Base-by-base conservation (phyloP, 2,329 filamentous ascomycete species). In the Ambrosiella cleistominuta region DNA sequence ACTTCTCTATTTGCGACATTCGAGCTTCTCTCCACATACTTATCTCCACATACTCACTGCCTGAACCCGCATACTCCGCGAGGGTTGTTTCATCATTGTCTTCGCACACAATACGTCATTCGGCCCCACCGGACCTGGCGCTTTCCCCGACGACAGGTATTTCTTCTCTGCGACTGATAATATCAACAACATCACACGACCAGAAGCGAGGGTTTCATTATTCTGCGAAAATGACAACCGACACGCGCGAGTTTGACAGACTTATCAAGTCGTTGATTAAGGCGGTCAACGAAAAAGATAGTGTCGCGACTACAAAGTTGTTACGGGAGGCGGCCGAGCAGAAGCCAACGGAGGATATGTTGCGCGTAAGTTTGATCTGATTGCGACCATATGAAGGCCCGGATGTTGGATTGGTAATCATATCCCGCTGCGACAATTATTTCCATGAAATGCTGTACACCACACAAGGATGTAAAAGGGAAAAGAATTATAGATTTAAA, bases 341-440 rank as follows among this genome's bases (percentile, higher is more conserved):
- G 62, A 83, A 91, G 52, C 86, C 90, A 8, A 93, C 87, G 2
- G 93, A 98, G 71, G 88, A 96, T 64, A 79, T 95, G 64, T 75
- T 98, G 63, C 83, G 91, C 66, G 85, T 84, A 74, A 64, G 80
- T 74, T 11, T 35, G 13, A 5, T 36, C 51, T 36, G 27, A 15
- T 53, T 40, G 3, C 27, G 3, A 27, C 27, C 27, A 27, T 27
- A 3, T 27, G 27, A 27, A 27, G 27, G 27, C 27, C 27, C 27
- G 27, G 27, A 27, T 27, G 27, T 27, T 27, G 27, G 27, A 27
- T 27, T 27, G 27, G 27, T 27, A 27, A 27, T 27, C 27, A 3
- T 27, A 27, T 5, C 27, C 3, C 4, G 3, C 3, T 27, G 27
- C 27, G 27, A 27, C 27, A 27, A 3, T 27, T 27, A 5, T 27